Conservation (phyloP, 495 filamentous ascomycete species). For the Aspergillus steynii region DNA sequence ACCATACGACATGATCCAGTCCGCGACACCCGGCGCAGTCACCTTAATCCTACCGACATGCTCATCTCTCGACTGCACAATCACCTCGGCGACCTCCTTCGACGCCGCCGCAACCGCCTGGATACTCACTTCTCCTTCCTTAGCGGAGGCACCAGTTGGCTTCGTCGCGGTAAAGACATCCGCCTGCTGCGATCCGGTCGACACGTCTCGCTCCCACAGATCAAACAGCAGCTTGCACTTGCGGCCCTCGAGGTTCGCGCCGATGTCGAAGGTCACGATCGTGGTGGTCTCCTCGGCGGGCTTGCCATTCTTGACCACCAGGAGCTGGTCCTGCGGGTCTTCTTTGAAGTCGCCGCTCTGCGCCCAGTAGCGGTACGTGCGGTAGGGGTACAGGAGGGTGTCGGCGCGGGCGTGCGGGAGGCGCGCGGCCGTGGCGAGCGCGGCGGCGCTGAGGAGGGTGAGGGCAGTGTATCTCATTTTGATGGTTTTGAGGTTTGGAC, state of each 20-base stretch:
- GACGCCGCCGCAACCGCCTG: neutral
- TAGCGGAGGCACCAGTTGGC: neutral
- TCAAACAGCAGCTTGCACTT: slow-evolving; percentile 16
- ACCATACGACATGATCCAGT: slow-evolving; percentile 11
- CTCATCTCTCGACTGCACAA: slow-evolving; percentile 10
- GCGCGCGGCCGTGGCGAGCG: neutral
- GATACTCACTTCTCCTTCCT: neutral
- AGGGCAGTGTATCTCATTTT: neutral
- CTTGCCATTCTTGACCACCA: slow-evolving; percentile 16
- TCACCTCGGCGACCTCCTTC: slow-evolving; percentile 5
- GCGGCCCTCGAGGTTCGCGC: slow-evolving; percentile 6
- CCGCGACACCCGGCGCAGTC: slow-evolving; percentile 9
- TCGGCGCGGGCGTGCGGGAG: slow-evolving; percentile 5
- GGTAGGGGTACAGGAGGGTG: slow-evolving; percentile 11
- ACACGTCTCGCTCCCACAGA: slow-evolving; percentile 16
- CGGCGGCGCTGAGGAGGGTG: neutral
- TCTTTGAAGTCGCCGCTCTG: slow-evolving; percentile 7
- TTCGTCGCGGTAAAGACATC: slow-evolving; percentile 19
- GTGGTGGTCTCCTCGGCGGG: slow-evolving; percentile 12
- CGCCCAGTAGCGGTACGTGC: slow-evolving; percentile 15
- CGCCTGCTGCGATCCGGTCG: slow-evolving; percentile 11
- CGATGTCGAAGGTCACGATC: slow-evolving; percentile 14
- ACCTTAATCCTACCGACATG: slow-evolving; percentile 10
- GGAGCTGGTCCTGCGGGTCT: slow-evolving; percentile 20
- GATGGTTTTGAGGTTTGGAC: neutral